Base-by-base conservation (phyloP, 2,329 filamentous ascomycete species). In the Teratosphaeria destructans region DNA sequence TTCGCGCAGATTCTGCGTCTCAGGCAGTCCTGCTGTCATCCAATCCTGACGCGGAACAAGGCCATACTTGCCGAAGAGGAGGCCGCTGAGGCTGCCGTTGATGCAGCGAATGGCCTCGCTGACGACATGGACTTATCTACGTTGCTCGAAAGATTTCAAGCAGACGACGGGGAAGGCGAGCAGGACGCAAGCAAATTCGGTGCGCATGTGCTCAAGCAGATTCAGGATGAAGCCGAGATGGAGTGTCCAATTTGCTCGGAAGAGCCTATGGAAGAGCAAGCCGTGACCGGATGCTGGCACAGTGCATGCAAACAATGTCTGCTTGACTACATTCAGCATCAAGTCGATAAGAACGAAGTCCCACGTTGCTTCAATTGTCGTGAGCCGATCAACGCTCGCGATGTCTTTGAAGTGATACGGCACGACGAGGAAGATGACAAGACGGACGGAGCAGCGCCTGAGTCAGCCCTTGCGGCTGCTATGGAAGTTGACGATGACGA, bases 201-300 rank as follows among this genome's bases (percentile, higher is more conserved):
- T 0, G 86, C 92, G 0, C 87, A 96, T 71, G 91, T 93, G 0
- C 79, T 99, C 14, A 85, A 87, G 62, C 90, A 97, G 72, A 99
- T 99, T 55, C 89, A 95, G 65, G 89, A 89, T 58, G 93, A 97
- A 69, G 86, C 89, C 0, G 84, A 87, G 61, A 88, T 88, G 62
- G 94, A 99, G 76, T 99, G 94, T 68, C 93, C 94, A 0, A 89
- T 99, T 57, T 99, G 94, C 74, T 85, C 89, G 3, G 93, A 97
- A 72, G 94, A 97, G 72, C 91, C 92, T 3, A 97, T 97, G 91
- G 83, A 90, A 49, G 88, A 96, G 58, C 93, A 95, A 70, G 88
- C 89, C 0, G 94, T 99, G 1, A 97, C 94, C 0, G 90, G 90
- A 0, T 99, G 94, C 75, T 99, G 94, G 91, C 94, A 99, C 73